Conservation (phyloP, 768 basidiomycete genomes). For the Lepiota brunneoincarnata region DNA sequence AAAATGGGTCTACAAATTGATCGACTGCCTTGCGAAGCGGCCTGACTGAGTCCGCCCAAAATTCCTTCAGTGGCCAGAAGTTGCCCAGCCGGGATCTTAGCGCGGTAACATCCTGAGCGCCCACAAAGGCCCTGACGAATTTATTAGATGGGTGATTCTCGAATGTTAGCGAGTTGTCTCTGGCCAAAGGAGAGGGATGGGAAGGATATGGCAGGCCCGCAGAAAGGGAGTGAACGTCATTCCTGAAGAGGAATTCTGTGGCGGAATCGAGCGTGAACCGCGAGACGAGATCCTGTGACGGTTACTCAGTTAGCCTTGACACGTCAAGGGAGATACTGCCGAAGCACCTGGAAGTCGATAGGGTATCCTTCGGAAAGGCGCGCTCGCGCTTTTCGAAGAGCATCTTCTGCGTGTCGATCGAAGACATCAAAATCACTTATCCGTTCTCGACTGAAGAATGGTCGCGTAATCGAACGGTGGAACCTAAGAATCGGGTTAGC, state of each 20-base stretch:
- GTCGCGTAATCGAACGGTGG: conserved; percentile 64
- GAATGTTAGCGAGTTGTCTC: conserved; percentile 7
- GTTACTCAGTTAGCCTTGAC: background rate
- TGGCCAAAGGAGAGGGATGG: conserved; percentile 11
- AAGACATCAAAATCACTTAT: conserved; percentile 63
- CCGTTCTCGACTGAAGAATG: conserved; percentile 61
- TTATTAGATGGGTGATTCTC: conserved; percentile 20
- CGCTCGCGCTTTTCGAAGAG: conserved; percentile 38
- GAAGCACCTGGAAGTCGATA: conserved; percentile 56
- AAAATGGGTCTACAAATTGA: conserved; percentile 48
- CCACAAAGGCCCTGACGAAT: conserved; percentile 47
- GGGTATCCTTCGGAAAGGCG: conserved; percentile 46
- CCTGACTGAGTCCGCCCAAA: conserved; percentile 44
- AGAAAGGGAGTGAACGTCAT: conserved; percentile 46
- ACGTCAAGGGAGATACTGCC: background rate
- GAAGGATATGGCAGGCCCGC: conserved; percentile 48
- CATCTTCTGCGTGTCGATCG: conserved; percentile 48
- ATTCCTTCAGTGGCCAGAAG: conserved; percentile 51
- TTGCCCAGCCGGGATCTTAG: conserved; percentile 10
- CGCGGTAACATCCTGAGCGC: conserved; percentile 30
- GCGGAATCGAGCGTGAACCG: conserved; percentile 65
- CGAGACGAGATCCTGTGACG: conserved; percentile 35
- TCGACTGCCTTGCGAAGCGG: conserved; percentile 42
- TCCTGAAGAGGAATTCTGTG: conserved; percentile 58
- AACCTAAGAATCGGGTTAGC: conserved; percentile 31